These are phyloP conservation scores for Zygosaccharomyces pseudorouxii DNA, from an alignment of 805 yeast species.

Conservation along the genomic window DNA sequence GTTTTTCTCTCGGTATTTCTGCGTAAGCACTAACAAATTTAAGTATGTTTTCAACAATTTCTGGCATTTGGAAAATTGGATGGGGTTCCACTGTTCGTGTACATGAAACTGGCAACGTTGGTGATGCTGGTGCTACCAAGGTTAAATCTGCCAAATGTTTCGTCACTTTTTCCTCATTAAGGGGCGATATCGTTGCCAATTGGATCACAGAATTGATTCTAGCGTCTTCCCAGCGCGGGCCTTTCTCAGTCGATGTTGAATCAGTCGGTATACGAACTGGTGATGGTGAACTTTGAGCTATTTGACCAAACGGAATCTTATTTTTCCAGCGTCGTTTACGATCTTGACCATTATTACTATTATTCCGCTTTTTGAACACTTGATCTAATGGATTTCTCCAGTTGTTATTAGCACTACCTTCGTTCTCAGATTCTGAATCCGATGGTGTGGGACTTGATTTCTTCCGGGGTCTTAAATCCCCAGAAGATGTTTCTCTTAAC, in stretches of 20 bases:
- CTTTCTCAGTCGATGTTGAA: slow-evolving; percentile 7
- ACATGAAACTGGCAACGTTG: slow-evolving; percentile 7
- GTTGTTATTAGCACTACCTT: not conserved
- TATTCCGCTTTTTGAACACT: slow-evolving; percentile 7
- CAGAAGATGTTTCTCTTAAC: slow-evolving; percentile 14
- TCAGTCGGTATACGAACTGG: slow-evolving; percentile 10
- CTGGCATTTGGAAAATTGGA: slow-evolving; percentile 68
- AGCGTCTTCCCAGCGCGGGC: slow-evolving; percentile 4
- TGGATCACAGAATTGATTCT: slow-evolving; percentile 11
- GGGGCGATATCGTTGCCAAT: slow-evolving; percentile 11
- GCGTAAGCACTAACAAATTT: slow-evolving; percentile 54
- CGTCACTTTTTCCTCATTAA: slow-evolving; percentile 3
- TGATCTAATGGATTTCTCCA: slow-evolving; percentile 7
- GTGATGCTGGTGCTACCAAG: not conserved
- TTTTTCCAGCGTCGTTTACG: slow-evolving; percentile 6
- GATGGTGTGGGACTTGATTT: slow-evolving; percentile 10
- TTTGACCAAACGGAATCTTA: not conserved
- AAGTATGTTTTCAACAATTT: slow-evolving; percentile 59
- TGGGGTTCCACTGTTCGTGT: slow-evolving; percentile 16
- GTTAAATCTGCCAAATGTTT: slow-evolving; percentile 11
- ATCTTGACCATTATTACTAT: not conserved
- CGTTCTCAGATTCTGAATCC: slow-evolving; percentile 8
- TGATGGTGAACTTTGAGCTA: not conserved
- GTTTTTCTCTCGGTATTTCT: slow-evolving; percentile 54
- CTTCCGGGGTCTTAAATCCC: slow-evolving; percentile 15